These are phyloP conservation scores for Tilletia horrida DNA, from an alignment of 1,284 basidiomycete species.

Conservation along the genomic window DNA sequence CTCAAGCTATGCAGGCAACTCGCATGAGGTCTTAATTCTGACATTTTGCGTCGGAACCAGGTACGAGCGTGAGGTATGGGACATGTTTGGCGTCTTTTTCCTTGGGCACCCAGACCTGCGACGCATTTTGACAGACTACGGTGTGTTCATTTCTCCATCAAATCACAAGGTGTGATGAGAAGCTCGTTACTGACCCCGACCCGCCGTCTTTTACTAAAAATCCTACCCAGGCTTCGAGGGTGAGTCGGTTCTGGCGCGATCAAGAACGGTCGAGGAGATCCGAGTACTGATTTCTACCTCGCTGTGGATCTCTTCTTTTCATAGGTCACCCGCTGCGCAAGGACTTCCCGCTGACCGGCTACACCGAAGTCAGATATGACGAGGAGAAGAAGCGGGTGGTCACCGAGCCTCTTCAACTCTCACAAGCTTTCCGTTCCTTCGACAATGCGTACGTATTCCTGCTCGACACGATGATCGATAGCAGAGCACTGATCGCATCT, in stretches of 20 bases:
- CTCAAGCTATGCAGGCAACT: too few relatives aligned
- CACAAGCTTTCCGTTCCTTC: slow-evolving; percentile 98
- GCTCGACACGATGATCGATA: too few relatives aligned
- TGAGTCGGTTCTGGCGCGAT: background rate
- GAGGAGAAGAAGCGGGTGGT: slow-evolving; percentile 98
- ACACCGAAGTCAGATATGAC: slow-evolving; percentile 95
- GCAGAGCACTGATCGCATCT: too few relatives aligned
- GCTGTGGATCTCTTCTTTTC: background rate
- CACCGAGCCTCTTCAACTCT: slow-evolving; percentile 93
- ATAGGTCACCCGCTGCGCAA: slow-evolving; percentile 80
- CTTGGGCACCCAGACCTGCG: slow-evolving; percentile 91
- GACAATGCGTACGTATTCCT: slow-evolving; percentile 59
- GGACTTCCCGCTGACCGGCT: slow-evolving; percentile 95
- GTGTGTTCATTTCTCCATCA: slow-evolving; percentile 57
- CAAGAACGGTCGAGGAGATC: too few relatives aligned
- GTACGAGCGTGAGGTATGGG: slow-evolving; percentile 96
- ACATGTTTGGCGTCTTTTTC: slow-evolving; percentile 97
- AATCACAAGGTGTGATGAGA: background rate
- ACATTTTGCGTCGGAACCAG: background rate
- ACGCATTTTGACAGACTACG: slow-evolving; percentile 96
- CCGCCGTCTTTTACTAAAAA: slow-evolving; percentile 14
- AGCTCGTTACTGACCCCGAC: background rate
- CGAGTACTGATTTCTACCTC: background rate
- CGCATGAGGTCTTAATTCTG: too few relatives aligned
- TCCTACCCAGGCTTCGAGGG: slow-evolving; percentile 81